These are phyloP conservation scores for Podospora didyma DNA, from an alignment of 495 filamentous ascomycete genomes.

Conservation along the genomic window DNA sequence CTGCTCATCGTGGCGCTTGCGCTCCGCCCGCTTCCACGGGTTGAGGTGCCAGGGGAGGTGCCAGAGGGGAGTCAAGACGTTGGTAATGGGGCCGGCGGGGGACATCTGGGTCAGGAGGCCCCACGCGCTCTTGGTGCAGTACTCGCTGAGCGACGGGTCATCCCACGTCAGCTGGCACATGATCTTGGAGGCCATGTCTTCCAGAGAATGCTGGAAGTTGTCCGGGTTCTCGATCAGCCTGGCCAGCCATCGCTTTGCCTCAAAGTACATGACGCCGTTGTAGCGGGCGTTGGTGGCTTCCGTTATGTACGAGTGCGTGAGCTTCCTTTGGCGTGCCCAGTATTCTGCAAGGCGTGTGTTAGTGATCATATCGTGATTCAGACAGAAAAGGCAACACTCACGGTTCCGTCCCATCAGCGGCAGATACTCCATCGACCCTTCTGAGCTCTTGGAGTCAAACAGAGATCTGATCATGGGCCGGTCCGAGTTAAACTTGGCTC, in stretches of 20 bases:
- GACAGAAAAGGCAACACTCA: slow-evolving; percentile 13
- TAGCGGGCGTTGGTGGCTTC: slow-evolving; percentile 36
- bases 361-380: neutral
- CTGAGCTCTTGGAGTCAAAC: slow-evolving; percentile 37
- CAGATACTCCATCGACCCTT: slow-evolving; percentile 39
- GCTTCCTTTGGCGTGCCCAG: slow-evolving; percentile 36
- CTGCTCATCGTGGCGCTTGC: slow-evolving; percentile 37
- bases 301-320: slow-evolving; percentile 36
- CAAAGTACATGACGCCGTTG: slow-evolving; percentile 35
- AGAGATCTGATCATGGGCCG: slow-evolving; percentile 36
- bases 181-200: slow-evolving; percentile 39
- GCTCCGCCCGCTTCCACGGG: slow-evolving; percentile 39
- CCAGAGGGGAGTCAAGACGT: slow-evolving; percentile 39
- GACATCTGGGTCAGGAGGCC: slow-evolving; percentile 41
- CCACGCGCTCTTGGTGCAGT: slow-evolving; percentile 34
- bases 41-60: slow-evolving; percentile 34
- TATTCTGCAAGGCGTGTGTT: slow-evolving; percentile 22
- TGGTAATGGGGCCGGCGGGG: slow-evolving; percentile 41
- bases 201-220: slow-evolving; percentile 32
- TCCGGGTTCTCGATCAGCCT: slow-evolving; percentile 34
- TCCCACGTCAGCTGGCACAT: slow-evolving; percentile 42
- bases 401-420: slow-evolving; percentile 40
- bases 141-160: slow-evolving; percentile 30
- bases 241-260: slow-evolving; percentile 37
- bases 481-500: slow-evolving; percentile 46